Base-by-base conservation (phyloP, 495 filamentous ascomycete genomes). In the Neurospora sp. region DNA sequence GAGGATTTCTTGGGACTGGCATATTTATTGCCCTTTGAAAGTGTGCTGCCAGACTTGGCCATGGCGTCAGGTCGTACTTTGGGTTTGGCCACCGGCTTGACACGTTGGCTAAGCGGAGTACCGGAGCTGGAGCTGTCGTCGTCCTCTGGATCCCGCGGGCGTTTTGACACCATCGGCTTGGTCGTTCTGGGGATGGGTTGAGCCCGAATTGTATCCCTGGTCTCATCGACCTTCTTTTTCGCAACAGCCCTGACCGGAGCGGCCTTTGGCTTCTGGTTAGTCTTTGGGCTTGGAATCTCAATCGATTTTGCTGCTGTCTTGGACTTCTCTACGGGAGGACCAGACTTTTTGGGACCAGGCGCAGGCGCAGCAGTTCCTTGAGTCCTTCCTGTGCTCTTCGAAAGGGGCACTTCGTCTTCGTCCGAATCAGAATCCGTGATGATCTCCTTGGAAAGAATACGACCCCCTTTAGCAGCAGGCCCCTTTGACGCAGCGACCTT, bases 381-480 rank as follows among this genome's bases (percentile, higher is more conserved):
- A 82, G 74, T 44, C 84, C 53, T 81, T 8, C 79, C 73, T 42
- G 81, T 78, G 8, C 81, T 82, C 16, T 77, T 75, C 37, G 84
- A 80, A 9, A 82, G 73, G 0, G 82, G 75, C 20, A 71, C 78
- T 65, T 84, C 79, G 72, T 86, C 81, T 74, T 89, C 88, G 14
- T 92, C 91, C 20, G 92, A 92, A 75, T 93, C 91, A 0, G 93
- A 95, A 73, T 93, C 89, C 65, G 89, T 83, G 18, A 96, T 87
- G 73, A 90, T 91, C 81, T 95, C 92, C 6, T 89, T 87, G 1
- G 93, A 96, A 72, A 74, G 71, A 22, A 73, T 73, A 39, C 76
- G 74, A 20, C 72, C 74, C 18, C 39, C 75, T 40, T 74, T 81
- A 12, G 75, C 20, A 31, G 77, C 44, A 18, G 76, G 9, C 3